Evolutionary conservation across 768 basidiomycete genomes (phyloP), one percentile per base, ranked within the genome.

Genomic region (Mycena chlorophos): DNA sequence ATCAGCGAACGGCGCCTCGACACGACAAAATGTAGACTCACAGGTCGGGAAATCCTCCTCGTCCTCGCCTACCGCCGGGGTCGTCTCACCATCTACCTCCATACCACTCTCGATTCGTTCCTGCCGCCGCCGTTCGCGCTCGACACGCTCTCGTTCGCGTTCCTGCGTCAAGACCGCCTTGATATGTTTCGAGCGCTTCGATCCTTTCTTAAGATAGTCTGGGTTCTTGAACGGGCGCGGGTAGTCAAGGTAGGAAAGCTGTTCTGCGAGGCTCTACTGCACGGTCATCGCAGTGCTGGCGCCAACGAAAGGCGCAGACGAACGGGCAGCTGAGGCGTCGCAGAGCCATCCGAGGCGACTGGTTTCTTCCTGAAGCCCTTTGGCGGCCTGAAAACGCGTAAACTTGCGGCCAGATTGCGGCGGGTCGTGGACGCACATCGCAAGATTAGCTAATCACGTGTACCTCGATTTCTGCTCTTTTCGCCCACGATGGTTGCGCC

Each of bases 191-290:
- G 88, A 83, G 20, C 90, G 78, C 6, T 89, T 30, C 56, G 84
- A 88, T 5, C 78, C 65, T 62, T 90, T 89, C 71, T 87, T 90
- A 5, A 75, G 76, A 63, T 90, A 89, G 25, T 76, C 68, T 0
- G 82, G 78, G 61, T 86, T 90, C 71, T 94, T 94, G 76, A 93
- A 93, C 0, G 89, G 87, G 0, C 87, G 79, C 0, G 87, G 85
- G 25, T 69, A 70, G 54, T 89, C 81, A 2, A 88, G 73, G 63
- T 87, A 88, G 0, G 90, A 92, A 17, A 91, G 71, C 51, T 88
- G 84, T 62, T 89, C 89, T 10, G 84, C 85, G 43, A 91, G 73
- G 34, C 84, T 83, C 89, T 91, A 63, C 46, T 43, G 19, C 19
- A 13, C 27, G 29, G 28, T 4, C 26, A 37, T 19, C 25, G 14